Evolutionary conservation across 1,284 basidiomycete species (phyloP).

Genomic region (Phylloporus sp.): DNA sequence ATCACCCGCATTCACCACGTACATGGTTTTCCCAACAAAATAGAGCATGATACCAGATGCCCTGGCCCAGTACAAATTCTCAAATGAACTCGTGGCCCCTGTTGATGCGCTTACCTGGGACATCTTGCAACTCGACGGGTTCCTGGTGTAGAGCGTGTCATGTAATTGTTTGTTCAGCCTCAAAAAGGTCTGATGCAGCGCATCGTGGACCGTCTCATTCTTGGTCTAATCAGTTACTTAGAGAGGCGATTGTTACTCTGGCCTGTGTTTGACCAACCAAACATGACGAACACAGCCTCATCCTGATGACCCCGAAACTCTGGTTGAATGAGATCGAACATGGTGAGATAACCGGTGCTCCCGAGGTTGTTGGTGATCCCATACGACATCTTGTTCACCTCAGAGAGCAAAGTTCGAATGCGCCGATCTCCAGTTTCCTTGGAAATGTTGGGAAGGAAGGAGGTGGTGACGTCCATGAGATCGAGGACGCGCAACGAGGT

Average conservation of each 20-base stretch:
- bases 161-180: too few relatives aligned
- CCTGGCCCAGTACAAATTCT: slow-evolving; percentile 65
- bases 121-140: slow-evolving; percentile 60
- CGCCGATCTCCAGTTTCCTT: slow-evolving; percentile 93
- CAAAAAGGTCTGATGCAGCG: slow-evolving; percentile 85
- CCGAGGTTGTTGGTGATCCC: slow-evolving; percentile 96
- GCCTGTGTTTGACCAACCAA: slow-evolving; percentile 78
- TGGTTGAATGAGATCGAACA: slow-evolving; percentile 94
- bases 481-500: slow-evolving; percentile 87
- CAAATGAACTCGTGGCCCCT: slow-evolving; percentile 35
- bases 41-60: slow-evolving; percentile 91
- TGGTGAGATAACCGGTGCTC: slow-evolving; percentile 75
- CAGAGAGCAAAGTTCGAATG: slow-evolving; percentile 90
- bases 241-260: slow-evolving; percentile 67
- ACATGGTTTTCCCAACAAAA: slow-evolving; percentile 73
- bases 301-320: slow-evolving; percentile 79
- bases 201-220: slow-evolving; percentile 68
- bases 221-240: slow-evolving; percentile 55
- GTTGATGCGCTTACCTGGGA: slow-evolving; percentile 64
- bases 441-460: slow-evolving; percentile 76
- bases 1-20: too few relatives aligned
- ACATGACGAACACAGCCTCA: slow-evolving; percentile 96
- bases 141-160: slow-evolving; percentile 52
- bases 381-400: slow-evolving; percentile 93
- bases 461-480: slow-evolving; percentile 97